Base-by-base conservation (phyloP, 2,329 filamentous ascomycete species). In the Aspergillus tanneri region DNA sequence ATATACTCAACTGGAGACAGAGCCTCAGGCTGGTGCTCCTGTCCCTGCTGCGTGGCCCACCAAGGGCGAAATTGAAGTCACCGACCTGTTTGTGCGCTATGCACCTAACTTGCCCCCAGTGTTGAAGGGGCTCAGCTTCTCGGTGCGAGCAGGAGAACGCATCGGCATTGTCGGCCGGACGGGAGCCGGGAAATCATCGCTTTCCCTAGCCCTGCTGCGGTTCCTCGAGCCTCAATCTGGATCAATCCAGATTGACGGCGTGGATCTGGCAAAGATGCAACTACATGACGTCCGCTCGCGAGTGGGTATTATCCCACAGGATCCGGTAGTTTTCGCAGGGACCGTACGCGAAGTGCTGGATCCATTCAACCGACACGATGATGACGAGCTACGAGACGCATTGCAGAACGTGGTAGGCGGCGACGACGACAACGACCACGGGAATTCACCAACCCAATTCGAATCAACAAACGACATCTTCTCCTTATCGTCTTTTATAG, bases 131-230 rank as follows among this genome's bases (percentile, higher is more conserved):
- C 72, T 91, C 14, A 82, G 75, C 2, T 90, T 92, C 66, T 72
- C 70, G 11, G 79, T 90, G 10, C 75, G 82, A 32, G 76, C 80
- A 46, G 86, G 85, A 54, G 82, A 90, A 68, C 76, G 87, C 11
- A 72, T 91, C 12, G 87, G 87, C n/a, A 83, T 90, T 3, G 83
- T 91, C 4, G 88, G 88, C 9, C 81, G 88, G 12, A 91, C 88
- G 0, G 87, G 87, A 3, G 87, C 87, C 0, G 87, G 87, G 47
- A 91, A 91, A 68, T 88, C 85, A 0, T 87, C 85, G 0, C 70
- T 91, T 18, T 89, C 87, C 0, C 74, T 90, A 1, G 86, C 87
- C 0, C 72, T 91, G 0, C 90, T 91, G 77, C 84, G 87, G 16
- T 90, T 91, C 72, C 72, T 91, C 10, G 86, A 90, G 63, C 80